Base-by-base conservation (phyloP, 257 asterid genomes). In the Gentiana straminea region DNA sequence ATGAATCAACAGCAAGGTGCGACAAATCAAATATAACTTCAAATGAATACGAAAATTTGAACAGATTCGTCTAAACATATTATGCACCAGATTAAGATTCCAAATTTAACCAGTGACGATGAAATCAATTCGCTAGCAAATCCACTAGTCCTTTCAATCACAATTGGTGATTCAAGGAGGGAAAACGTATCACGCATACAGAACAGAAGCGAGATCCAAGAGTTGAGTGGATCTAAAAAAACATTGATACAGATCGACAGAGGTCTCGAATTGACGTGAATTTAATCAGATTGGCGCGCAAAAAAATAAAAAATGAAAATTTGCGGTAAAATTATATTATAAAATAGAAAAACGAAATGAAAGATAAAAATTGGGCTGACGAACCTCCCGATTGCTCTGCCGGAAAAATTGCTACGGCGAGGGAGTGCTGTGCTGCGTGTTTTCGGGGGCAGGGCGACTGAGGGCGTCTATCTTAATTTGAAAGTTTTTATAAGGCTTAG, bases 391-490 rank as follows among this genome's bases (percentile, higher is more conserved):
- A 52, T 5, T 24, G 53, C 37, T 54, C 0, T 8, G 52, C 34
- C 24, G 24, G 45, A 66, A 52, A 43, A 54, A 57, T 52, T 49
- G 58, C 52, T 7, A 52, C 46, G 49, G 68, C 45, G 64, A 57
- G 46, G 51, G 9, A 51, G 56, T 58, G 54, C 57, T 58, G 69
- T 62, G 49, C 24, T 24, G 24, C 24, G 24, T 24, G 38, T 24
- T 41, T 59, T 64, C 57, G 48, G 35, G 57, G 63, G 47, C 58
- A 13, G 49, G 58, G 49, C 34, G 33, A 13, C 34, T 41, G 49
- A 39, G 24, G 24, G 24, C 24, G 24, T 24, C 24, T 24, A 1
- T 24, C 24, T 24, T 24, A 24, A 24, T 24, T 24, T 24, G 24
- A 24, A 24, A 24, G 24, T 24, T 24, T 24, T 24, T 24, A 24